These are phyloP conservation scores for Pezicula carpinea DNA, from an alignment of 2,329 filamentous ascomycete species.

Conservation along the genomic window DNA sequence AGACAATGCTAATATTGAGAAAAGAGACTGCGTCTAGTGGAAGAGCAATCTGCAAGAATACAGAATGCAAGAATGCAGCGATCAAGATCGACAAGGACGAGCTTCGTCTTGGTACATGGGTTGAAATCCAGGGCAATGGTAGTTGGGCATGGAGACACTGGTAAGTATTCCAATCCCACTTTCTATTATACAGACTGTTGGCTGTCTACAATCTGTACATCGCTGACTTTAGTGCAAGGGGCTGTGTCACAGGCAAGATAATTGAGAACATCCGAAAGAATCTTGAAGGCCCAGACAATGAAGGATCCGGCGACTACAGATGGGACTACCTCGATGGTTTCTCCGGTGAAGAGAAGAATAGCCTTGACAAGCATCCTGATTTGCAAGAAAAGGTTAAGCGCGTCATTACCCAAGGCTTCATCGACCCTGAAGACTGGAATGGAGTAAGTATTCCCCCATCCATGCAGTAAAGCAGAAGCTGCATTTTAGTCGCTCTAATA, in stretches of 20 bases:
- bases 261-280: constrained; percentile 60
- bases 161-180: constrained; percentile 43
- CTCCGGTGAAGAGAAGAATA: constrained; percentile 72
- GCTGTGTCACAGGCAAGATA: constrained; percentile 77
- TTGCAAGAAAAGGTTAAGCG: constrained; percentile 68
- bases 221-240: constrained; percentile 49
- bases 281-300: constrained; percentile 41
- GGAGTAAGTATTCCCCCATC: constrained; percentile 55
- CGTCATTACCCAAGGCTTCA: constrained; percentile 71
- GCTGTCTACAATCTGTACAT: neutral
- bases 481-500: too few relatives aligned
- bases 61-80: constrained; percentile 63
- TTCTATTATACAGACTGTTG: neutral
- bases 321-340: constrained; percentile 52
- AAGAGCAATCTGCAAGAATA: constrained; percentile 71
- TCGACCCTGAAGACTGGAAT: constrained; percentile 83
- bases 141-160: constrained; percentile 82
- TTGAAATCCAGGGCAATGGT: constrained; percentile 55
- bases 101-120: constrained; percentile 70
- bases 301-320: constrained; percentile 40
- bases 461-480: neutral
- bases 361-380: constrained; percentile 43
- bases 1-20: neutral
- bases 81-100: constrained; percentile 76
- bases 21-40: constrained; percentile 68